Conservation (phyloP, 257 asterid genomes). For the Asclepias syriaca region DNA sequence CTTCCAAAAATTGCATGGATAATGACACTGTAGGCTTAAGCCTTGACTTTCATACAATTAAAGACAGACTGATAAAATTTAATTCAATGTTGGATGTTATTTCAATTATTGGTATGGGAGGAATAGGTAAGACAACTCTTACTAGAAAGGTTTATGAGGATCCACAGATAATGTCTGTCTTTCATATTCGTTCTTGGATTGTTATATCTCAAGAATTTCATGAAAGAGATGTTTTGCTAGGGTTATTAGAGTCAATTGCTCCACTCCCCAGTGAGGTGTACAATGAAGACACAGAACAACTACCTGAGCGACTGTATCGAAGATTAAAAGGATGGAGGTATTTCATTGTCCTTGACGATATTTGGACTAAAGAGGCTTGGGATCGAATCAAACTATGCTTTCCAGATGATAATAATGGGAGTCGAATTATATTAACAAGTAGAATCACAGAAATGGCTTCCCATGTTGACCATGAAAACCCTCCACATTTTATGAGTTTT, state of each 20-base stretch:
- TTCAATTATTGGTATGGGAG: not conserved
- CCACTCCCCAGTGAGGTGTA: not conserved
- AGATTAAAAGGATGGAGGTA: not conserved
- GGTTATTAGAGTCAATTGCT: not conserved
- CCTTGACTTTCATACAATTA: not conserved
- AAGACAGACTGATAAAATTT: not conserved
- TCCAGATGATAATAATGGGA: not conserved
- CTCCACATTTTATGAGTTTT: not conserved
- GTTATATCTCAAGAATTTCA: not conserved
- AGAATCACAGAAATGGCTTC: not conserved
- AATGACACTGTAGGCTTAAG: not conserved
- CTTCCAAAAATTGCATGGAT: too few species aligned
- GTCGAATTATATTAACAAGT: not conserved
- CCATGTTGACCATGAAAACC: not conserved
- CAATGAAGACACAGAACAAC: not conserved
- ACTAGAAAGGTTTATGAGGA: not conserved
- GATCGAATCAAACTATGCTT: not conserved
- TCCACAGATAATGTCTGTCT: not conserved
- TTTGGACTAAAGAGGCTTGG: not conserved
- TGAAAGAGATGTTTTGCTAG: not conserved
- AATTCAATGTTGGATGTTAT: not conserved
- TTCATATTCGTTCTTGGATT: not conserved
- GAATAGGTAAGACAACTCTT: not conserved
- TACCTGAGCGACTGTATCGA: not conserved
- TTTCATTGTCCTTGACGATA: not conserved